Evolutionary conservation across 208 protist species (phyloP), one percentile per base, ranked within the genome.

Genomic region (Herpetomonas tarakana): DNA sequence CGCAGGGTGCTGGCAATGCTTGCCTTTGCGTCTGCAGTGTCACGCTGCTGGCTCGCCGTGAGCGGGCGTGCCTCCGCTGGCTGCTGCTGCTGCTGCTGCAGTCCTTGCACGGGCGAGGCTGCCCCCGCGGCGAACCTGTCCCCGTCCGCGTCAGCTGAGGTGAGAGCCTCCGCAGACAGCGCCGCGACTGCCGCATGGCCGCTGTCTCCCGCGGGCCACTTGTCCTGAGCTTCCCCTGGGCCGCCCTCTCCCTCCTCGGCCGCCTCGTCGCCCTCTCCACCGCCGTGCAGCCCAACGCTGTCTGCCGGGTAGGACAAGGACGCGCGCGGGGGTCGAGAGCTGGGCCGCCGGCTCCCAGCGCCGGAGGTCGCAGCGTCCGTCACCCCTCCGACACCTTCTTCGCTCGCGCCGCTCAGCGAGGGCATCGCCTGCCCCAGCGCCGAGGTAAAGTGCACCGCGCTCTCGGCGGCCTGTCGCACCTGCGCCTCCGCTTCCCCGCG

Each of bases 391-490:
- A 18, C 35, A 6, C 35, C 35, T 14, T 41, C 35, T 14, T 41
- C 35, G 35, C 35, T 41, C 14, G 6, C 35, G 9, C 24, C 28
- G n/a, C n/a, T 25, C 28, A 73, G 50, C 1, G 45, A 58, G 3
- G 67, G 67, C 47, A 66, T 38, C 53, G 47, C 35, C 21, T 67
- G 54, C 12, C 51, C 61, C 2, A 66, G 49, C 22, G 52, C 49
- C 3, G 61, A 66, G 16, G 52, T 66, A 28, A 52, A 58, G 45
- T 3, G 2, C 2, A 56, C 26, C n/a, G 61, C 49, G 26, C 31
- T 22, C 50, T 57, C 28, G 6, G 28, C 22, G 41, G 52, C 52
- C 21, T n/a, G 7, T 22, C 12, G 22, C 12, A 19, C 25, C 6
- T 38, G 19, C 46, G 18, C 46, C 46, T 26, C 46, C n/a, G 46